Conservation (phyloP, 1,139 yeast species). For the Geotrichum candidum region DNA sequence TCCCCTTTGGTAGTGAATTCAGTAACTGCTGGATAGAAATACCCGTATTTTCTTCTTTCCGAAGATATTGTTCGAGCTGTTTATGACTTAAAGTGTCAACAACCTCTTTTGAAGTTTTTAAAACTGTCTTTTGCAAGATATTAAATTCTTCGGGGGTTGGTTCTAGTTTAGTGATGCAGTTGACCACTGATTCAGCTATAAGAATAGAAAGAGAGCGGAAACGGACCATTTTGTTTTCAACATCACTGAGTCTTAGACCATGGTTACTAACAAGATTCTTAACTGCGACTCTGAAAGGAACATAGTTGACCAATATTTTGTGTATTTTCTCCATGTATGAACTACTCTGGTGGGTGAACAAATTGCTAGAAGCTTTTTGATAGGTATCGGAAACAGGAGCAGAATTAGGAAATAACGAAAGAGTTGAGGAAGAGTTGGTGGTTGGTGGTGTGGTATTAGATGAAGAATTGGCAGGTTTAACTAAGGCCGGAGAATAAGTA, state of each 20-base stretch:
- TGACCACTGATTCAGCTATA: slow-evolving; percentile 2
- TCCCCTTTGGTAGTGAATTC: background rate
- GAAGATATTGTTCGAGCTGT: background rate
- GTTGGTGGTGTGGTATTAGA: background rate
- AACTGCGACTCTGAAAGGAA: background rate
- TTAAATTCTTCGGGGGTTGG: background rate
- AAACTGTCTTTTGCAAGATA: background rate
- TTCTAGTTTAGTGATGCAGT: background rate
- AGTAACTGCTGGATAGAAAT: background rate
- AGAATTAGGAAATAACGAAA: too few species aligned
- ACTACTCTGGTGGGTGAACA: background rate
- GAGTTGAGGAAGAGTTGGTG: too few species aligned
- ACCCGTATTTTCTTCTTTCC: background rate
- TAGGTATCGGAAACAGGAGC: too few species aligned
- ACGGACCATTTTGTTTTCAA: background rate
- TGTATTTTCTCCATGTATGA: background rate
- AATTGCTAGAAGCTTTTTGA: background rate
- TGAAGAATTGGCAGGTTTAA: background rate
- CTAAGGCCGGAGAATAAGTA: background rate
- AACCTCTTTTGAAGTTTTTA: background rate
- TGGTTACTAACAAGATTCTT: background rate
- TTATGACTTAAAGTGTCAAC: background rate
- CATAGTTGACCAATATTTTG: background rate
- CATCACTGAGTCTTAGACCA: background rate
- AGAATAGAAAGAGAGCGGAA: background rate